Evolutionary conservation across 345 rosid species (phyloP), one percentile per base, ranked within the genome.

Genomic region (Eucalyptus polybractea): DNA sequence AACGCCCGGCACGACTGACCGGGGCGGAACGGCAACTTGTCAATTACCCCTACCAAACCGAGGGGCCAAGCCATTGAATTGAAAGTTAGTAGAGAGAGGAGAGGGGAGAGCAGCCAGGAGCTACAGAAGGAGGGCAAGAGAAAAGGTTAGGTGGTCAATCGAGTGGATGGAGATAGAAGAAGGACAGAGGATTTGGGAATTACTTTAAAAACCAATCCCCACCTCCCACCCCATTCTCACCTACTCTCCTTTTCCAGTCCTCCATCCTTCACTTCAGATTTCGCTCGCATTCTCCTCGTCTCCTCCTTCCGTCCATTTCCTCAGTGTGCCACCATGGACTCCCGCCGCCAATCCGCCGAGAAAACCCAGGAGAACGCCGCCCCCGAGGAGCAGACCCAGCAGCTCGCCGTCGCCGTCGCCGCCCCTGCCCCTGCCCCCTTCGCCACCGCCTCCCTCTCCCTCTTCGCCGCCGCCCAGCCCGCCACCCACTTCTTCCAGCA

Each of bases 381-480:
- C 37, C 93, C 92, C 85, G 92, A 93, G 51, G 85, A 76, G 85
- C 85, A 40, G 27, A 76, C 8, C 83, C 2, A 21, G 45, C 83
- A 76, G 47, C 83, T 37, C 83, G 27, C 47, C 47, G 83, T 10
- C 89, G 53, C 21, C 60, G 25, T 4, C 60, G 1, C 60, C 45
- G 54, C 87, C 10, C 65, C 53, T 65, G 91, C 90, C 40, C 91
- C 92, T 65, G 91, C 90, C 40, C 91, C 92, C 51, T 94, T 97
- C 87, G 98, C 98, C 76, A 91, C 91, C 67, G 93, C 92, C 90
- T 96, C 98, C 53, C 90, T 95, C 90, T 93, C 97, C 13, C 89
- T 93, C 24, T 93, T 96, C 60, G 91, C 93, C 80, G 88, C 95
- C 87, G 89, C 94, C 45, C 87, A 92, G 65, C 88, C 92, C 81